Base-by-base conservation (phyloP, 352 stramenopile genomes). In the Globisporangium parvum region DNA sequence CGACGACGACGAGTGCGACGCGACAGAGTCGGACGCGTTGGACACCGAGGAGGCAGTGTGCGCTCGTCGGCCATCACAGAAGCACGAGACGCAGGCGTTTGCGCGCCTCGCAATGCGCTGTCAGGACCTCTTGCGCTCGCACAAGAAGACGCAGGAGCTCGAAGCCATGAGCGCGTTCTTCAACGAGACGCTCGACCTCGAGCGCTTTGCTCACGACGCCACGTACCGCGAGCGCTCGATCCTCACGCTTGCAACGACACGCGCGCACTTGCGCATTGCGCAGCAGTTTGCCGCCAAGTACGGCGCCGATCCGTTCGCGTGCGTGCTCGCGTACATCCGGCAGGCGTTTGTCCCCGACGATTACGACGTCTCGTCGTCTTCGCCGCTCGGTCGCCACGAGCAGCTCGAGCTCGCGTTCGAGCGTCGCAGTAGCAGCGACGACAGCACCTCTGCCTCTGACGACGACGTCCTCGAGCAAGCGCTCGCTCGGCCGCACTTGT, bases 281-380 rank as follows among this genome's bases (percentile, higher is more conserved):
- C 71, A 54, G 23, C 73, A 88, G 51, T 80, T 90, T 57, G 81
- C 81, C 9, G 57, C 10, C 23, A 92, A 92, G 63, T 90, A 90
- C 44, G 71, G 59, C 3, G 60, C 90, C 8, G 77, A 92, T 40
- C 71, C 77, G 47, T 88, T 75, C 42, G 62, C 70, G 28, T 89
- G 81, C 42, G 62, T 88, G 41, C 56, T 89, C 24, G 62, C 72
- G 2, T 91, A 89, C 52, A 85, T 91, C 53, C 66, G 68, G 44
- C 65, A 72, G 23, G 71, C 64, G 2, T 71, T 89, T 74, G 14
- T 37, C 77, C 4, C 59, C 41, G 0, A 1, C 47, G 24, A 17
- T n/a, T n/a, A n/a, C 21, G 21, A 11, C 6, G 15, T 4, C 6
- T 12, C 15, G 18, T 45, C 24, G 26, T 12, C 40, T 20, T 57